These are phyloP conservation scores for Solanum boliviense DNA, from an alignment of 257 asterid genomes.

Conservation along the genomic window DNA sequence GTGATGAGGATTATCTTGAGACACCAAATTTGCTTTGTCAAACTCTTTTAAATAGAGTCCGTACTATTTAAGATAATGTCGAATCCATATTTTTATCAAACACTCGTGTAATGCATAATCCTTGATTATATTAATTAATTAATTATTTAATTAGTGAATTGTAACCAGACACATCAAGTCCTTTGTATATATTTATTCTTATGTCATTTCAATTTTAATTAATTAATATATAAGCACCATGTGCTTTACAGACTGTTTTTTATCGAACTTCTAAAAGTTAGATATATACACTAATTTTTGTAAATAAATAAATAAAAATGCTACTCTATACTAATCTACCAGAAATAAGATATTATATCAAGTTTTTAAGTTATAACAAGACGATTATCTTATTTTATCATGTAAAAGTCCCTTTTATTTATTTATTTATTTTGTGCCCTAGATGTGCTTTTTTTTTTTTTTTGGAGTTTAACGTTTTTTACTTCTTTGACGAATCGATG, in stretches of 20 bases:
- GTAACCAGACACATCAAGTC: neutral
- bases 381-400: too few relatives aligned
- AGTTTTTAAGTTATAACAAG: neutral
- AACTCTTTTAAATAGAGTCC: neutral
- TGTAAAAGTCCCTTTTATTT: too few relatives aligned
- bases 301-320: neutral
- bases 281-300: neutral
- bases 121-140: neutral
- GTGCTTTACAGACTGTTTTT: constrained; percentile 11
- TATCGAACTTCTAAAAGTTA: neutral
- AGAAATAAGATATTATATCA: neutral
- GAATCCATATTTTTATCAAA: neutral
- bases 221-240: constrained; percentile 3
- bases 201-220: neutral
- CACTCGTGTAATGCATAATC: neutral
- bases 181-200: neutral
- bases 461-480: neutral
- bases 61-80: neutral
- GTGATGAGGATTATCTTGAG: neutral
- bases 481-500: neutral
- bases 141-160: neutral
- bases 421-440: too few relatives aligned
- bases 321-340: neutral
- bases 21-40: neutral
- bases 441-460: neutral